These are phyloP conservation scores for Monilinia aucupariae DNA, from an alignment of 2,329 filamentous ascomycete species.

Conservation along the genomic window DNA sequence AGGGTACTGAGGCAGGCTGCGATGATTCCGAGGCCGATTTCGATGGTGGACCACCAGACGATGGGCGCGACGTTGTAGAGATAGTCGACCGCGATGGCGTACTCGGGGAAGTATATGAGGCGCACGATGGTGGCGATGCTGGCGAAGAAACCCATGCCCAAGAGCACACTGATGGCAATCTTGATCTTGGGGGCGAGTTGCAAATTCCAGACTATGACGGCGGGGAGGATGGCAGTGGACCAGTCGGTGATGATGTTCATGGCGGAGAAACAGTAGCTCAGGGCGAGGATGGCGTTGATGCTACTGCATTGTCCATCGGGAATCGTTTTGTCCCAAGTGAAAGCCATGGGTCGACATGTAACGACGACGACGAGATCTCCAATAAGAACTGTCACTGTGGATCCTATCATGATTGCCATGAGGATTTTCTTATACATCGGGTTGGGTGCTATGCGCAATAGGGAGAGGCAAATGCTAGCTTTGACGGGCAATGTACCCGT, in stretches of 20 bases:
- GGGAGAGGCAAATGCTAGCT: slow-evolving; percentile 10
- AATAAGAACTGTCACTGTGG: slow-evolving; percentile 1
- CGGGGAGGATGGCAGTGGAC: slow-evolving; percentile 2
- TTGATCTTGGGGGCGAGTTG: neutral
- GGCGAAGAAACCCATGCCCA: slow-evolving; percentile 12
- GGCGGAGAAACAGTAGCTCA: slow-evolving; percentile 8
- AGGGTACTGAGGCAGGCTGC: neutral
- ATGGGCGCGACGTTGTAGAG: slow-evolving; percentile 11
- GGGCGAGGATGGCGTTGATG: slow-evolving; percentile 8
- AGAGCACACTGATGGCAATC: neutral
- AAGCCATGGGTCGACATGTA: slow-evolving; percentile 12
- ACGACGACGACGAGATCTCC: neutral
- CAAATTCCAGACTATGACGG: slow-evolving; percentile 9
- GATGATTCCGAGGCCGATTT: slow-evolving; percentile 3
- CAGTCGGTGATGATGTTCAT: slow-evolving; percentile 12
- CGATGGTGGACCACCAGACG: slow-evolving; percentile 8
- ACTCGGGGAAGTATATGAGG: slow-evolving; percentile 7
- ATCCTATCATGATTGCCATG: slow-evolving; percentile 2
- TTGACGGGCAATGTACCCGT: slow-evolving; percentile 13
- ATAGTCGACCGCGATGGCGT: slow-evolving; percentile 4
- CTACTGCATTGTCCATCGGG: slow-evolving; percentile 8
- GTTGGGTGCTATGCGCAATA: slow-evolving; percentile 13
- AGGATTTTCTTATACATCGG: slow-evolving; percentile 6
- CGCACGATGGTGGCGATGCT: slow-evolving; percentile 9
- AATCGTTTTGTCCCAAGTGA: slow-evolving; percentile 12